phyloP scores from a whole-genome alignment of 2,329 filamentous ascomycete genomes.

The Calonectria montana region DNA sequence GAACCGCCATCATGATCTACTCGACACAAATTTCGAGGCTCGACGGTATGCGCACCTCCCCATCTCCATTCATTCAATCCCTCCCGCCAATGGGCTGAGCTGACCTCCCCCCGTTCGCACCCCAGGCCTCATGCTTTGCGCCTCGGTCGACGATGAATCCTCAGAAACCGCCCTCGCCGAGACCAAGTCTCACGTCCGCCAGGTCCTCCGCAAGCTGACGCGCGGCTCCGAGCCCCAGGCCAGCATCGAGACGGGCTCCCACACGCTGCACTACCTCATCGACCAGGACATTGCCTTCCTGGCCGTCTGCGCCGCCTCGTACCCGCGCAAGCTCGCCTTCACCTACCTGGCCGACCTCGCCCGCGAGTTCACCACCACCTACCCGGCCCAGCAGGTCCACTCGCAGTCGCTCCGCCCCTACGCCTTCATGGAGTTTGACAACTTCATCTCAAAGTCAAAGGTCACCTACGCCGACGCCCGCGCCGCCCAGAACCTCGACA shows the following conservation, averaged over 20 bases:
- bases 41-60: constrained; percentile 71
- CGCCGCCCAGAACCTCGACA: constrained; percentile 91
- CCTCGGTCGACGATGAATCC: constrained; percentile 87
- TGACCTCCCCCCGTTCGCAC: constrained; percentile 26
- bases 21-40: constrained; percentile 95
- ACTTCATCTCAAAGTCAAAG: constrained; percentile 93
- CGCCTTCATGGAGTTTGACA: constrained; percentile 98
- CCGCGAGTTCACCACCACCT: constrained; percentile 89
- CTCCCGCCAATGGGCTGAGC: neutral
- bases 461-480: constrained; percentile 94
- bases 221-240: constrained; percentile 92
- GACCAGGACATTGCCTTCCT: constrained; percentile 87
- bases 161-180: constrained; percentile 83
- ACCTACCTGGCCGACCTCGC: constrained; percentile 96
- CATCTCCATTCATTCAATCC: neutral
- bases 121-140: constrained; percentile 91
- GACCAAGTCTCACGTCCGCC: constrained; percentile 90
- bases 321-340: constrained; percentile 98
- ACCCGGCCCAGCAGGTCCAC: constrained; percentile 79
- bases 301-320: constrained; percentile 91
- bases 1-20: constrained; percentile 74
- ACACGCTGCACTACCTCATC: constrained; percentile 92
- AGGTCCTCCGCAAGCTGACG: constrained; percentile 88
- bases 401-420: constrained; percentile 85
- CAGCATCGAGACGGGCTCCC: constrained; percentile 85